Conservation (phyloP, 2,329 filamentous ascomycete species). For the Nemania abortiva region DNA sequence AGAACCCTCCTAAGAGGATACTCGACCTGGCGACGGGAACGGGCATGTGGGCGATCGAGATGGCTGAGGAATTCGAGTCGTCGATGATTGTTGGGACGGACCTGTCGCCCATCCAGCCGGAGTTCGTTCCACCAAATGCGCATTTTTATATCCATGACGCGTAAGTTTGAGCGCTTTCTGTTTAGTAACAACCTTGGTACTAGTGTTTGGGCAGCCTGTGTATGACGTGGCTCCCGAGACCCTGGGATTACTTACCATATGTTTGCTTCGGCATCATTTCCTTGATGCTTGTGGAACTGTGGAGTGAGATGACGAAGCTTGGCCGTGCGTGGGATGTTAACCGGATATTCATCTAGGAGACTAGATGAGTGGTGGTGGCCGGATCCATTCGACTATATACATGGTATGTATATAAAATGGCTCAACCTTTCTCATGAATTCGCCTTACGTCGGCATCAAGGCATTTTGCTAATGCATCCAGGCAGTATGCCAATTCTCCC, state of each 20-base stretch:
- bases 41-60: slow-evolving; percentile 74
- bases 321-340: neutral
- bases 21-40: slow-evolving; percentile 60
- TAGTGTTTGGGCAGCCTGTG: neutral
- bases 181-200: neutral
- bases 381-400: slow-evolving; percentile 67
- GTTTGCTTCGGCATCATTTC: neutral
- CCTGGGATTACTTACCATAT: neutral
- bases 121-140: slow-evolving; percentile 76
- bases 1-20: slow-evolving; percentile 52
- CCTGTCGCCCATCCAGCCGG: slow-evolving; percentile 75
- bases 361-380: slow-evolving; percentile 65
- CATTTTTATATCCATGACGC: slow-evolving; percentile 80
- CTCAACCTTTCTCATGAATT: neutral
- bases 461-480: neutral
- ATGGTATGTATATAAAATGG: slow-evolving; percentile 46
- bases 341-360: slow-evolving; percentile 46
- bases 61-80: slow-evolving; percentile 71
- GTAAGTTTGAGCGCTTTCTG: slow-evolving; percentile 50
- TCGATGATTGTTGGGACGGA: slow-evolving; percentile 73
- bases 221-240: neutral
- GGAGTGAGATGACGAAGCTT: slow-evolving; percentile 8
- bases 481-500: slow-evolving; percentile 10
- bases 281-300: neutral
- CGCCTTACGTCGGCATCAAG: neutral